phyloP scores from a whole-genome alignment of 163 green algal species.

The Scenedesmus sp. region DNA sequence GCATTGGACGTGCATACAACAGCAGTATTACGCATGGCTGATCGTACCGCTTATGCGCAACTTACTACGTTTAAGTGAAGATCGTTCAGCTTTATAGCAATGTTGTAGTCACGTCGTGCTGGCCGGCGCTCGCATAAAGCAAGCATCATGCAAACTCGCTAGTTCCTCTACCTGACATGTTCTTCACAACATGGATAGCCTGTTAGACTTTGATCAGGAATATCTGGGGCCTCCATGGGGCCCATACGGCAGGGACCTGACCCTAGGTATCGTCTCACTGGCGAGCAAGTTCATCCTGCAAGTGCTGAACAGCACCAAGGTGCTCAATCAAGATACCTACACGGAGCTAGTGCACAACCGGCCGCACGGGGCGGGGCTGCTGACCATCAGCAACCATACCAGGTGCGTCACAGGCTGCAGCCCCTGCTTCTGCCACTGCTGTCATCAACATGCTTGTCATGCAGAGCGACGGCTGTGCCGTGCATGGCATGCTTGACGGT shows the following conservation, averaged over 20 bases:
- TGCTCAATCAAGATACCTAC: conserved; percentile 69
- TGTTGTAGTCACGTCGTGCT: not conserved
- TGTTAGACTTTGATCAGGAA: conserved; percentile 48
- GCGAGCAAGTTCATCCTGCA: conserved; percentile 79
- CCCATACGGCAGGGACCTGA: conserved; percentile 73
- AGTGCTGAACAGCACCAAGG: conserved; percentile 76
- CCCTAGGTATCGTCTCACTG: conserved; percentile 77
- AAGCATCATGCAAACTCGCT: not conserved
- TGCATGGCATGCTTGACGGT: not conserved
- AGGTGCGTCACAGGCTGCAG: conserved; percentile 62
- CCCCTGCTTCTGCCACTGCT: not conserved
- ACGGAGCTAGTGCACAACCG: conserved; percentile 65
- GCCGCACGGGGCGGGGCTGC: conserved; percentile 67
- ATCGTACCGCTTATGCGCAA: not conserved
- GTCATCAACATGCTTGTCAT: not conserved
- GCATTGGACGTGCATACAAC: conserved; percentile 9
- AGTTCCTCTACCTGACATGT: not conserved
- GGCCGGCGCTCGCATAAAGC: not conserved
- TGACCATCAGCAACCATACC: conserved; percentile 93
- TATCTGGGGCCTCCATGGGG: conserved; percentile 76
- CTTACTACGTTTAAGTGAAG: too few species aligned
- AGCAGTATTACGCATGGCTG: not conserved
- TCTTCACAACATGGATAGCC: conserved; percentile 18
- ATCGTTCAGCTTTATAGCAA: too few species aligned
- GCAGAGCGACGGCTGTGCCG: not conserved